Evolutionary conservation across 768 basidiomycete species (phyloP).

Genomic region (Amyloporia xantha): DNA sequence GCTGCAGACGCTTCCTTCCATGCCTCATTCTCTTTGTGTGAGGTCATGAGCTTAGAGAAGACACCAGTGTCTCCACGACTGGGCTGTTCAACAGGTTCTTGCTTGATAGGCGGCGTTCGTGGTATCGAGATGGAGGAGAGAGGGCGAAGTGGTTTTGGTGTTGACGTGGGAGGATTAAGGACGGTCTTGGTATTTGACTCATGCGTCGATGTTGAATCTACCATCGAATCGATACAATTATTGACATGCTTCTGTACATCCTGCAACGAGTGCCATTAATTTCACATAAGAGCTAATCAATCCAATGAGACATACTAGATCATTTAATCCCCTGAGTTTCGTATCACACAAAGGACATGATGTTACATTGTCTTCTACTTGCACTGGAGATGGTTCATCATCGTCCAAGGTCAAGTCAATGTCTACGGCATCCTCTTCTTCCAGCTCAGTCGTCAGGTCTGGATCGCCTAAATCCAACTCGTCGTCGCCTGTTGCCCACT

Average conservation of each 20-base stretch:
- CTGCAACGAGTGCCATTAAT: slow-evolving; percentile 25
- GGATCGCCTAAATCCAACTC: slow-evolving; percentile 39
- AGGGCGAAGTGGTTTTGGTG: slow-evolving; percentile 8
- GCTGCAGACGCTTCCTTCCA: slow-evolving; percentile 75
- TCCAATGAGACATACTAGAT: too few relatives aligned
- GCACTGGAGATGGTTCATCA: not conserved
- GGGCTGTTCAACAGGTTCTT: not conserved
- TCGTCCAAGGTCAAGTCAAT: slow-evolving; percentile 21
- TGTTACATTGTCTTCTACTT: slow-evolving; percentile 11
- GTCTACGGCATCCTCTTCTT: slow-evolving; percentile 24
- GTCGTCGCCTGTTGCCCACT: slow-evolving; percentile 74
- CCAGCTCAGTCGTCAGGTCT: slow-evolving; percentile 17
- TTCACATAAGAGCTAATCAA: slow-evolving; percentile 15
- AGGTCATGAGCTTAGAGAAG: slow-evolving; percentile 89
- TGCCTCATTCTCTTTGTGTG: slow-evolving; percentile 67
- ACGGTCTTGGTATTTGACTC: slow-evolving; percentile 3
- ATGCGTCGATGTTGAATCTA: not conserved
- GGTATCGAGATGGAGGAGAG: slow-evolving; percentile 18
- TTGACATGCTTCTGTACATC: slow-evolving; percentile 51
- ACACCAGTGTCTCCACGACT: slow-evolving; percentile 7
- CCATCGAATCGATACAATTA: slow-evolving; percentile 40
- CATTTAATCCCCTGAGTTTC: slow-evolving; percentile 20
- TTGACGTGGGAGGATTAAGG: not conserved
- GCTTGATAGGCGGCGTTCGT: slow-evolving; percentile 4
- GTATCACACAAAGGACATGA: slow-evolving; percentile 28